Evolutionary conservation across 768 basidiomycete genomes (phyloP).

Genomic region (Sarcodon aspratus): DNA sequence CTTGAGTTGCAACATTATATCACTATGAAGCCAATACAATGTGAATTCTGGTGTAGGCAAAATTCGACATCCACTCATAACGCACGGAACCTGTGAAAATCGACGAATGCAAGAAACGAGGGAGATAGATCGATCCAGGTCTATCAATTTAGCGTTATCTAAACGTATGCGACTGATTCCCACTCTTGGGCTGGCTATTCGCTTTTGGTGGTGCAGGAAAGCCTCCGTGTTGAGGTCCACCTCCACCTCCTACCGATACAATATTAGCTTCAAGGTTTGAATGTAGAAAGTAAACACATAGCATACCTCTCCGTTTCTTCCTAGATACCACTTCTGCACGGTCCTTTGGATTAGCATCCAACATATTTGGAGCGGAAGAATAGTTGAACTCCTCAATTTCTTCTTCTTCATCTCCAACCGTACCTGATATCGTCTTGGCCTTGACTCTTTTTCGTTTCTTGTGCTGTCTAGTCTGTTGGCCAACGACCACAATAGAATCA

Average conservation of each 20-base stretch:
- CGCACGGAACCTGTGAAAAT: too few species aligned
- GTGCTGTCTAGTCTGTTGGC: constrained; percentile 52
- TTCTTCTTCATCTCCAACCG: constrained; percentile 6
- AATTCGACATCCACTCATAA: too few species aligned
- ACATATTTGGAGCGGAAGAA: constrained; percentile 25
- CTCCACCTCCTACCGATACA: constrained; percentile 3
- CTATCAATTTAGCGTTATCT: constrained; percentile 2
- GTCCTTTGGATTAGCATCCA: constrained; percentile 24
- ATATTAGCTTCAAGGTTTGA: neutral
- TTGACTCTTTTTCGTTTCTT: constrained; percentile 38
- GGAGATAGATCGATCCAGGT: too few species aligned
- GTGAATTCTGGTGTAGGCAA: too few species aligned
- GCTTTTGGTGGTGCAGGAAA: constrained; percentile 21
- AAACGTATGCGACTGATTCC: constrained; percentile 23
- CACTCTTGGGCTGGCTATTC: constrained; percentile 20
- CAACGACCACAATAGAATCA: constrained; percentile 65
- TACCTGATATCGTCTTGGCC: constrained; percentile 8
- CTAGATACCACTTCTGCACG: constrained; percentile 19
- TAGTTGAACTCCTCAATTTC: constrained; percentile 25
- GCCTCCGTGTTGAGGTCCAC: constrained; percentile 14
- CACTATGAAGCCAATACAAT: too few species aligned
- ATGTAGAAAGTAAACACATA: neutral
- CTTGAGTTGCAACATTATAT: too few species aligned
- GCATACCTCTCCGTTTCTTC: constrained; percentile 33
- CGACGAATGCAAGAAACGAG: too few species aligned